Evolutionary conservation across 2,329 filamentous ascomycete species (phyloP), one percentile per base, ranked within the genome.

Genomic region (Sarocladium strictum): DNA sequence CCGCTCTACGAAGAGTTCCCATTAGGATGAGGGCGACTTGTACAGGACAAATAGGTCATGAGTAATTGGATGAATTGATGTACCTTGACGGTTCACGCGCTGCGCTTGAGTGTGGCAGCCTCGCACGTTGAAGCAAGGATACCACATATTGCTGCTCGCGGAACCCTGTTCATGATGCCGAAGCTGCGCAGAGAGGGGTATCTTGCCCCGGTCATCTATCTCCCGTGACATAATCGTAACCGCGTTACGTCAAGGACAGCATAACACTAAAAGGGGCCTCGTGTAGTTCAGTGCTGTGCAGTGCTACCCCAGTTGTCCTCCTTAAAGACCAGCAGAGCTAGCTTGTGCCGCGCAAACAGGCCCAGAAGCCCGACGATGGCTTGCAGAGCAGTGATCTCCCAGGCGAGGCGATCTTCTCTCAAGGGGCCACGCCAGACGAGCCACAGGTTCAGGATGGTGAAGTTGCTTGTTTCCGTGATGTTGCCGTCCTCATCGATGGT

Each of bases 361-460:
- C 92, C 94, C 40, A 90, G 73, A n/a, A 95, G 68, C 7, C 94
- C 94, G 58, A 88, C 81, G 3, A 78, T 69, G 15, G 83, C 75
- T 76, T 99, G 94, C 70, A 97, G 80, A n/a, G 73, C 72, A 45
- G 94, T 80, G 57, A 99, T 79, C 68, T 94, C 90, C 65, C 84
- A 75, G 24, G 90, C 89, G 54, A 99, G 77, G 45, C 83, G 79
- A 71, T 96, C 89, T 69, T 99, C 94, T 58, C 89, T 82, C 77
- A 96, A 81, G 2, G 94, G 92, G 0, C 94, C 94, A 67, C 92
- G 86, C 89, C 91, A 96, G 53, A 97, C 89, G 58, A 99, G 76
- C 93, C 93, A 99, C 55, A 99, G 79, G 67, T 99, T 99, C 61
- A 99, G 77, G 49, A 99, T 81, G 9, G 94, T 99, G 59, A 99